These are phyloP conservation scores for Saccharum hybrid DNA, from an alignment of 202 grass and related monocot species.

Conservation along the genomic window DNA sequence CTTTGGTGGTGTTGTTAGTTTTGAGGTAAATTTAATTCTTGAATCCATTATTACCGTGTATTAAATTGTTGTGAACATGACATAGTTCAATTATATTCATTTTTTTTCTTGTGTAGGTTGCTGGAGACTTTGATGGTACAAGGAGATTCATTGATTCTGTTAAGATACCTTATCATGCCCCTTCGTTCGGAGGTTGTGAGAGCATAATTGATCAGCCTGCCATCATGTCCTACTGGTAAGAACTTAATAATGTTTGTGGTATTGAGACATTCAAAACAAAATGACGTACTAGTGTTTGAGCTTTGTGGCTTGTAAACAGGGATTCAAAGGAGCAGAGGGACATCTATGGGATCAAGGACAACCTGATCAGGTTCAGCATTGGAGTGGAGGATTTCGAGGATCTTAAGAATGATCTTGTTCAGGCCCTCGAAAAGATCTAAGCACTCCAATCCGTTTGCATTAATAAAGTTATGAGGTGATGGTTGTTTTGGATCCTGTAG, in stretches of 20 bases:
- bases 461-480: constrained; percentile 20
- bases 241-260: constrained; percentile 3
- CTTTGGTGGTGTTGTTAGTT: constrained; percentile 98
- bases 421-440: constrained; percentile 84
- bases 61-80: constrained; percentile 1
- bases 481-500: constrained; percentile 7
- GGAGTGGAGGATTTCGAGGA: constrained; percentile 94
- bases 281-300: background rate
- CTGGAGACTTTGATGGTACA: constrained; percentile 76
- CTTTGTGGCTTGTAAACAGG: constrained; percentile 53
- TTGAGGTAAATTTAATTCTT: constrained; percentile 69
- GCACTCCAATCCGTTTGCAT: background rate
- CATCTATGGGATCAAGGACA: constrained; percentile 96
- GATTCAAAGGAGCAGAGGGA: constrained; percentile 83
- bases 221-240: constrained; percentile 99
- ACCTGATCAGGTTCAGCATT: constrained; percentile 97
- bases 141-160: constrained; percentile 95
- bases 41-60: background rate
- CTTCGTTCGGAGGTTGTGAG: constrained; percentile 97
- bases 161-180: constrained; percentile 92
- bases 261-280: background rate
- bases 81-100: background rate
- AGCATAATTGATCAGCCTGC: constrained; percentile 97
- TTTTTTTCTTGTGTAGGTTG: constrained; percentile 54
- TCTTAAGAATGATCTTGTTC: constrained; percentile 87